Percentiles rank a stretch among this genome's conserved stretches.
These are phyloP conservation scores for Pseudovirgaria hyperparasitica DNA, from an alignment of 2,329 filamentous ascomycete species.

Conservation along the genomic window DNA sequence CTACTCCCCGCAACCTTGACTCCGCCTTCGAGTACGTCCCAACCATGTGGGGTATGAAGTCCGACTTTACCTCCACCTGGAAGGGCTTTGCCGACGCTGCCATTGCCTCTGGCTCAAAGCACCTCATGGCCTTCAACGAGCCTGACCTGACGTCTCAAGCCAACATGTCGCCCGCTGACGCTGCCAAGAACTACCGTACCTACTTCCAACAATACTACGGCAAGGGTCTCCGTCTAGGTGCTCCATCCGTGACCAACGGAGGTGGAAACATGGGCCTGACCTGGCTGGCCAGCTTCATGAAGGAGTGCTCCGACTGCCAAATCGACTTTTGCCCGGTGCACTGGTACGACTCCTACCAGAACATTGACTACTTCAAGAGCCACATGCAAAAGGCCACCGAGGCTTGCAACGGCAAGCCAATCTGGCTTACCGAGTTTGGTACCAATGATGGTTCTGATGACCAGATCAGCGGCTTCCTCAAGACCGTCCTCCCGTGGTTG, in stretches of 20 bases:
- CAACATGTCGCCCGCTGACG: conserved; percentile 18
- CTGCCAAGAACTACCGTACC: conserved; percentile 18
- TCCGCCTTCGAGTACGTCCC: conserved; percentile 47
- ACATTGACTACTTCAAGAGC: conserved; percentile 17
- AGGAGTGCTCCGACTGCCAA: conserved; percentile 14
- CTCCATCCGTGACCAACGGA: conserved; percentile 20
- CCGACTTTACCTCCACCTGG: conserved; percentile 11
- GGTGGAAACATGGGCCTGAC: conserved; percentile 9
- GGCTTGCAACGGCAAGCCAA: conserved; percentile 14
- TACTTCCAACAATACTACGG: conserved; percentile 18
- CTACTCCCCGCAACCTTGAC: conserved; percentile 27
- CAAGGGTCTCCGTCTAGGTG: conserved; percentile 15
- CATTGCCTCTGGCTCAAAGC: conserved; percentile 11
- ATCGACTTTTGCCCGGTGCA: conserved; percentile 23
- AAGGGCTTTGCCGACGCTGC: conserved; percentile 7
- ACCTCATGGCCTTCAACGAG: conserved; percentile 21
- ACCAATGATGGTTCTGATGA: conserved; percentile 18
- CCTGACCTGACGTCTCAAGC: conserved; percentile 21
- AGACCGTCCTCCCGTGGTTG: conserved; percentile 19
- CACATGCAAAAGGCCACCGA: conserved; percentile 22
- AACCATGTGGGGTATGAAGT: conserved; percentile 20
- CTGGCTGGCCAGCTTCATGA: conserved; percentile 16
- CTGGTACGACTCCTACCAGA: conserved; percentile 17
- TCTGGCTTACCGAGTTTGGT: conserved; percentile 28
- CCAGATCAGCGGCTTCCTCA: conserved; percentile 21